Conservation (phyloP, 148 eudicot species). For the Agrostemma githago region DNA sequence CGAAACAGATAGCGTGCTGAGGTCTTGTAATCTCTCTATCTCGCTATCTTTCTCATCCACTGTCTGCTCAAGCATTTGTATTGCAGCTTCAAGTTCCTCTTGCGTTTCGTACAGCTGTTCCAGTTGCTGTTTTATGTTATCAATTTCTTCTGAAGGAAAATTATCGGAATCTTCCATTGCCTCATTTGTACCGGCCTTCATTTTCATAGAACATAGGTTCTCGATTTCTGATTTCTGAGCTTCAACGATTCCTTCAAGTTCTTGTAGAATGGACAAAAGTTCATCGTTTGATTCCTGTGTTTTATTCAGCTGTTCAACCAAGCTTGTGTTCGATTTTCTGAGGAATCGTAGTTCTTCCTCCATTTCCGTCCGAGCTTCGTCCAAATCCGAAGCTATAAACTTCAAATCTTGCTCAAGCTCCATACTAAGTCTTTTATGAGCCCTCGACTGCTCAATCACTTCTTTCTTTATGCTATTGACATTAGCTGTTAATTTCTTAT, state of each 20-base stretch:
- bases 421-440: constrained; percentile 45
- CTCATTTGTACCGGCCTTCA: constrained; percentile 18
- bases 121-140: constrained; percentile 34
- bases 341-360: constrained; percentile 63
- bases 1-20: constrained; percentile 27
- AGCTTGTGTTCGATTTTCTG: constrained; percentile 47
- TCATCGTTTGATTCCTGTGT: constrained; percentile 85
- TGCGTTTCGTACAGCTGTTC: constrained; percentile 51
- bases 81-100: constrained; percentile 40
- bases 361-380: constrained; percentile 47
- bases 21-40: constrained; percentile 36
- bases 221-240: constrained; percentile 70
- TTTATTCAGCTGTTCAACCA: constrained; percentile 60
- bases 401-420: constrained; percentile 58
- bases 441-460: constrained; percentile 52
- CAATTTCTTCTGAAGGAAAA: constrained; percentile 30
- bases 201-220: constrained; percentile 45
- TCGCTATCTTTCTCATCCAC: constrained; percentile 42
- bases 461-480: constrained; percentile 56
- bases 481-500: constrained; percentile 56
- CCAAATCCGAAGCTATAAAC: constrained; percentile 32
- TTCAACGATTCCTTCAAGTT: constrained; percentile 76
- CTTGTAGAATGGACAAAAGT: constrained; percentile 76
- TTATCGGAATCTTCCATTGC: constrained; percentile 11
- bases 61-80: constrained; percentile 40